Evolutionary conservation across 192 early-diverging fungal species (phyloP), one percentile per base, ranked within the genome.

Genomic region (Backusella westeae): DNA sequence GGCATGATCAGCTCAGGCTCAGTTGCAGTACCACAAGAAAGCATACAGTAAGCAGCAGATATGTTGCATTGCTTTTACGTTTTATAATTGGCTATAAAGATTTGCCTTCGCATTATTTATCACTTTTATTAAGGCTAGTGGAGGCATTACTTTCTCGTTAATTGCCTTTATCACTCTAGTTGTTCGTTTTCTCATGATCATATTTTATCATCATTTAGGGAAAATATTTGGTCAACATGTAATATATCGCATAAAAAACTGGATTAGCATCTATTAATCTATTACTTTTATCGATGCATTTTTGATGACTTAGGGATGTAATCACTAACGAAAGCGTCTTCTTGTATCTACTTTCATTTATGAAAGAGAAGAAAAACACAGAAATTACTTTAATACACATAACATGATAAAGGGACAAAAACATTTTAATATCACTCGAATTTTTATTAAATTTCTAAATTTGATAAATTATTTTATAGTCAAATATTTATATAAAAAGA

Each of bases 1-100:
- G 56, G 56, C 56, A 29, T 63, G 56, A 63, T 63, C 56, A 63
- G 23, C 56, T 63, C 56, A 63, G 10, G 56, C 56, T 63, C 56
- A 63, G 56, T 63, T 63, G 56, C 23, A 63, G 56, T 63, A 63
- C 56, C 23, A 26, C 23, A 63, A 63, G 56, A 63, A 63, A 63
- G 29, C 56, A 63, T 63, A 63, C 56, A 63, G 9, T 63, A 63
- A 63, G 26, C 56, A 63, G 26, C 56, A 63, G 23, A 29, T 29
- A 63, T 56, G 23, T 21, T 56, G 53, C 56, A 63, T 63, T 63
- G 23, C 56, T 26, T 63, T 63, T 29, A n/a, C 56, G 56, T 63
- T 26, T 63, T 63, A 63, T 63, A 63, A 63, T 63, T 63, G 56
- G 56, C 26, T 63, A 23, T 29, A 63, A 29, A 63, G 4, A 63